These are phyloP conservation scores for Pleomassaria siparia DNA, from an alignment of 2,329 filamentous ascomycete genomes.

Conservation along the genomic window DNA sequence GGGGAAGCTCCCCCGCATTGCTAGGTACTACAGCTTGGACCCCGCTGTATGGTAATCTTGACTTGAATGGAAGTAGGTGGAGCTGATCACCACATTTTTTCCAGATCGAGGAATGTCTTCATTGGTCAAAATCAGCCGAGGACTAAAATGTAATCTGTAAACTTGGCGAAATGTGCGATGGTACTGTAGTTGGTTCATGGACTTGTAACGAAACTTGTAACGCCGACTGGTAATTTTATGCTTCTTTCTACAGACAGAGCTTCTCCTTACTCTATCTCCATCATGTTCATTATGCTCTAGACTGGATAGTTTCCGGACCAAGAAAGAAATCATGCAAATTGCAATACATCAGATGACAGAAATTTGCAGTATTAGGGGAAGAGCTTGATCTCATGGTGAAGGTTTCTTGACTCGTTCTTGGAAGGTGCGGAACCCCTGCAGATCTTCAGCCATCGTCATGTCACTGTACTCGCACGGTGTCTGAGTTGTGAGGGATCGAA, in stretches of 20 bases:
- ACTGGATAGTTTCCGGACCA: too few species aligned
- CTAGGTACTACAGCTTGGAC: conserved; percentile 25
- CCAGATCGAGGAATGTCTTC: conserved; percentile 5
- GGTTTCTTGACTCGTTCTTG: not conserved
- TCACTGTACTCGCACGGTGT: not conserved
- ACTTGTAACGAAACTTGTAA: not conserved
- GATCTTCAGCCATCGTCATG: conserved; percentile 6
- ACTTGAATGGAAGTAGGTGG: conserved; percentile 18
- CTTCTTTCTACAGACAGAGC: too few species aligned
- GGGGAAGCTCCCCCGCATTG: conserved; percentile 36
- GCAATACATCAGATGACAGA: not conserved
- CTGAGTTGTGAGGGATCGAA: not conserved
- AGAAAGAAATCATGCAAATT: too few species aligned
- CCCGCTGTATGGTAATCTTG: conserved; percentile 26
- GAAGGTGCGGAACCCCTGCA: conserved; percentile 3
- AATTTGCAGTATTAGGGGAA: not conserved
- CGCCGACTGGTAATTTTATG: too few species aligned
- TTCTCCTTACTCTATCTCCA: too few species aligned
- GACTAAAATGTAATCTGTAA: not conserved
- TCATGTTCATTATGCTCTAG: too few species aligned
- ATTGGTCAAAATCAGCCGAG: not conserved
- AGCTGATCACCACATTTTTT: conserved; percentile 5
- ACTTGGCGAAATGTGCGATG: too few species aligned
- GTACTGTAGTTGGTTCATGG: not conserved
- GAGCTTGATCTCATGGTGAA: conserved; percentile 11